Conservation (phyloP, 2,329 filamentous ascomycete species). For the Fusarium circinatum region DNA sequence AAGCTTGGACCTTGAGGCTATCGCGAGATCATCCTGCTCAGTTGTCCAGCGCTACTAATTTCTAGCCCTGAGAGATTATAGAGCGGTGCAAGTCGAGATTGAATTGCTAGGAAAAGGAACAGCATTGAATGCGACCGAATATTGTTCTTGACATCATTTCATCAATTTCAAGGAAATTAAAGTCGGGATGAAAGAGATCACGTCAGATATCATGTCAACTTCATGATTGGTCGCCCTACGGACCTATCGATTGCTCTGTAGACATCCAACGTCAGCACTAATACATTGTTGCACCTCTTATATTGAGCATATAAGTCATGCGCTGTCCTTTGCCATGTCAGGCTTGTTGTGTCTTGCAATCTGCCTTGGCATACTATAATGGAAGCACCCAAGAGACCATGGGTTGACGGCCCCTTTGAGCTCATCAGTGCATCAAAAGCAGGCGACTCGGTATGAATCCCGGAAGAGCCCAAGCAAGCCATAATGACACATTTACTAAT, state of each 20-base stretch:
- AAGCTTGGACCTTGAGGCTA: not conserved
- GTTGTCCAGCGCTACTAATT: fast-evolving
- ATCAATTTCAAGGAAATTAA: not conserved
- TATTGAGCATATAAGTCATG: not conserved
- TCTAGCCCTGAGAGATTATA: fast-evolving
- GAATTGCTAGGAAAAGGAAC: fast-evolving
- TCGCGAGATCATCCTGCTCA: not conserved
- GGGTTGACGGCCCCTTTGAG: constrained; percentile 49
- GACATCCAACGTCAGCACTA: constrained; percentile 20
- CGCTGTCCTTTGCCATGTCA: fast-evolving
- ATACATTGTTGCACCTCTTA: too few relatives aligned
- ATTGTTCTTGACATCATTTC: too few relatives aligned
- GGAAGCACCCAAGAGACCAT: constrained; percentile 34
- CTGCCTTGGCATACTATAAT: not conserved
- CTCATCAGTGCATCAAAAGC: constrained; percentile 43
- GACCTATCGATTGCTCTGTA: not conserved
- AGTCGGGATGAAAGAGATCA: not conserved
- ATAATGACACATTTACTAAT: fast-evolving
- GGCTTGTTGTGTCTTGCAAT: fast-evolving
- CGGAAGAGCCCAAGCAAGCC: fast-evolving
- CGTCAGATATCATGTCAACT: not conserved
- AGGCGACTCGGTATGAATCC: constrained; percentile 36
- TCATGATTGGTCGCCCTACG: not conserved
- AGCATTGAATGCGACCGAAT: fast-evolving
- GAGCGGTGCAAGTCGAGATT: fast-evolving